These are phyloP conservation scores for Lipomyces starkeyi DNA, from an alignment of 805 yeast species.

Conservation along the genomic window DNA sequence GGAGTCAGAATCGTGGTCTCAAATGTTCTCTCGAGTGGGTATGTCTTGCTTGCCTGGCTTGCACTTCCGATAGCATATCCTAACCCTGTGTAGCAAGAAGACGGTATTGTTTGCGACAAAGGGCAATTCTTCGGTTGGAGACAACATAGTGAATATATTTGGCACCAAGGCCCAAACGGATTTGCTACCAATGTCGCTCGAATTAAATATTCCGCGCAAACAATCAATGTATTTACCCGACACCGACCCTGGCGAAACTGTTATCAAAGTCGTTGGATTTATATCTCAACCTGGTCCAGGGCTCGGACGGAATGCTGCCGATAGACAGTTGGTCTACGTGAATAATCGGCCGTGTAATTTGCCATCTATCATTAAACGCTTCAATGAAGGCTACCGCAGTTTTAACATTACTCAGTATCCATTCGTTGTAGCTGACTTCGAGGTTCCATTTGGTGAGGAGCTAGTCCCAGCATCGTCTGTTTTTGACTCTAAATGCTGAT, in stretches of 20 bases:
- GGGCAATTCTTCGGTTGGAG: slow-evolving; percentile 55
- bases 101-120: slow-evolving; percentile 63
- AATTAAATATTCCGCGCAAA: slow-evolving; percentile 16
- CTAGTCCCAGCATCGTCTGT: background rate
- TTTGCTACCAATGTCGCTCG: slow-evolving; percentile 56
- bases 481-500: background rate
- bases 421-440: slow-evolving; percentile 65
- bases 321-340: slow-evolving; percentile 75
- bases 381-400: slow-evolving; percentile 75
- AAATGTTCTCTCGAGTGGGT: slow-evolving; percentile 50
- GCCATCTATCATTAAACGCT: slow-evolving; percentile 59
- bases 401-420: slow-evolving; percentile 80
- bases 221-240: slow-evolving; percentile 22
- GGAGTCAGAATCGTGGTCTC: slow-evolving; percentile 65
- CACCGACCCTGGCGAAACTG: slow-evolving; percentile 29
- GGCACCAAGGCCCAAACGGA: slow-evolving; percentile 72
- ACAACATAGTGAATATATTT: slow-evolving; percentile 69
- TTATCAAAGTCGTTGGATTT: slow-evolving; percentile 58
- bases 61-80: background rate
- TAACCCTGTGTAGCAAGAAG: slow-evolving; percentile 54
- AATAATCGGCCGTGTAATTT: slow-evolving; percentile 76
- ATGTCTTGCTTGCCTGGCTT: background rate
- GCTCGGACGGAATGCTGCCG: slow-evolving; percentile 70
- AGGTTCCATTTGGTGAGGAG: slow-evolving; percentile 43
- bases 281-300: slow-evolving; percentile 83